Evolutionary conservation across 495 filamentous ascomycete genomes (phyloP), one percentile per base, ranked within the genome.

Genomic region (Copromyces sp.): DNA sequence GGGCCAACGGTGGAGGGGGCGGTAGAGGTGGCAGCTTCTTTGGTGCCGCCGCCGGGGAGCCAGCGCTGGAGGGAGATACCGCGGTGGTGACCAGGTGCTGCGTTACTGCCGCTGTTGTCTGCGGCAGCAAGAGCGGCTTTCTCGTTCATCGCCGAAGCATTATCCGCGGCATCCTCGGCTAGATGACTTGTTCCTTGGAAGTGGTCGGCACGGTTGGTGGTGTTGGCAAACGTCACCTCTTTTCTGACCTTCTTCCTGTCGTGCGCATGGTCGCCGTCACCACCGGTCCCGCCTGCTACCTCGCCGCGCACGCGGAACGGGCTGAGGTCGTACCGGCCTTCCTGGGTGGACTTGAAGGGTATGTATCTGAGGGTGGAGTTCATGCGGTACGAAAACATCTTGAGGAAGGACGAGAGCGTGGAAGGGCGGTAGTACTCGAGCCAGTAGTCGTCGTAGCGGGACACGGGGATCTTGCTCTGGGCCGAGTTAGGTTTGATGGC

Each of bases 371-470:
- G 84, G 0, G 92, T 94, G 0, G 92, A 94, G 78, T 97, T 97
- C 86, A 98, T 91, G 76, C 92, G 92, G 82, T 90, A 96, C 1
- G 93, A 87, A 77, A 96, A 97, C 75, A 97, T 90, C 81, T 97
- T 98, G 9, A 87, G 84, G 73, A 98, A 92, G 0, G 93, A 93
- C 0, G 94, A 95, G 6, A 98, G 80, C 0, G 91, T 90, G 16
- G 91, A 86, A 1, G 95, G 96, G 9, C 94, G 90, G 80, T 99
- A 99, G 78, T 97, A 98, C 75, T 98, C 95, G n/a, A 95, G 85
- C 96, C 96, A 99, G 80, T 96, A 98, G 77, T 98, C 95, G 76
- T 99, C 95, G 73, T 93, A 93, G 68, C 87, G 89, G 5, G 86
- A 85, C 17, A 95, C 81, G 4, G 89, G 84, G 42, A 90, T 90